Evolutionary conservation across 2,329 filamentous ascomycete genomes (phyloP), one percentile per base, ranked within the genome.

Genomic region (Trichoderma atrobrunneum): DNA sequence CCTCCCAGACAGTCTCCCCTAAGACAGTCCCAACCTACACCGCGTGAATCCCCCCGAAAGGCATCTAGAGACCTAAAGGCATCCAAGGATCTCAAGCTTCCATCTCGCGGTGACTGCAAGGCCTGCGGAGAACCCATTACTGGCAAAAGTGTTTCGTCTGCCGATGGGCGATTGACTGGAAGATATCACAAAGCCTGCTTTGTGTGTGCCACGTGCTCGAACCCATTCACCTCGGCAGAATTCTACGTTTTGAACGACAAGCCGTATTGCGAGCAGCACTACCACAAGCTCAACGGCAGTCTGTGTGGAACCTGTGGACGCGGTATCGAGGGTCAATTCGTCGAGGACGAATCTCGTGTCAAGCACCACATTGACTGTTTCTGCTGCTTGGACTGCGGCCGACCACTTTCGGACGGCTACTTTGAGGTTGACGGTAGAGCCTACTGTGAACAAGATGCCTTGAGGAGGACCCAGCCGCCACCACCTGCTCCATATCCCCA

Each of bases 171-270:
- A 28, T 85, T 99, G 28, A 97, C 93, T 0, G 96, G 96, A 11
- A 91, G 94, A 74, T 99, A 97, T 81, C 96, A 99, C 85, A 97
- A 97, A 81, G 88, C 92, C 5, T 99, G 95, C 81, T 98, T 99
- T 79, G 93, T 95, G 12, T 99, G 96, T 86, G 89, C 90, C 5
- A 94, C 92, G 1, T 99, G 96, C 84, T 85, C 86, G 12, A 87
- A 90, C 69, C 91, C 94, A 1, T 99, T 98, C 79, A 86, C 90
- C 24, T 97, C 94, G 0, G 89, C 93, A 1, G 94, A 96, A 72
- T 98, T 98, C 77, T 99, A 99, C 80, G 95, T 99, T 12, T 88
- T 94, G 73, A 84, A 92, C 75, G 94, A 99, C 82, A 87, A 90
- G 72, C 96, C 96, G 0, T 98, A 95, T 82, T 98, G 96, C 81